Evolutionary conservation across 2,329 filamentous ascomycete species (phyloP).

Genomic region (Fusarium sp.): DNA sequence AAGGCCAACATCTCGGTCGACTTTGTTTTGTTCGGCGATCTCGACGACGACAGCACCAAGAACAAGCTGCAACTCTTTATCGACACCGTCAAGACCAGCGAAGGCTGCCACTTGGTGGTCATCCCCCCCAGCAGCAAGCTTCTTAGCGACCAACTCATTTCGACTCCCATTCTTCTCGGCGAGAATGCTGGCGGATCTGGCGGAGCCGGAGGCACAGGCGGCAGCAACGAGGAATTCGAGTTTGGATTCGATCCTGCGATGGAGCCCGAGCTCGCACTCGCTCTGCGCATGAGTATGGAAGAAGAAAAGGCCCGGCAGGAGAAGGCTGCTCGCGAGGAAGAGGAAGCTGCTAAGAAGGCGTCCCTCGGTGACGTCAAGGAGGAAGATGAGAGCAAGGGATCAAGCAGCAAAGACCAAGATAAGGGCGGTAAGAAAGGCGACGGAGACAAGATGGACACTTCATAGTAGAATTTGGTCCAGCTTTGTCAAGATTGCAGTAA

Average conservation of each 20-base stretch:
- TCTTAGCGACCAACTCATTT: slow-evolving; percentile 90
- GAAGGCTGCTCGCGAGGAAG: slow-evolving; percentile 82
- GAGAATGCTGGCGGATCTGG: slow-evolving; percentile 74
- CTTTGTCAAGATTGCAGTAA: slow-evolving; percentile 51
- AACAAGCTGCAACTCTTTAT: slow-evolving; percentile 97
- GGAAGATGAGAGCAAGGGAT: slow-evolving; percentile 71
- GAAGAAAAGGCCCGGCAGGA: slow-evolving; percentile 96
- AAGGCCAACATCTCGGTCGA: slow-evolving; percentile 96
- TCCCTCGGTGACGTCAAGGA: slow-evolving; percentile 86
- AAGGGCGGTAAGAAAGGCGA: slow-evolving; percentile 78
- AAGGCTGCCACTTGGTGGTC: slow-evolving; percentile 91
- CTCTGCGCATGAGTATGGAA: slow-evolving; percentile 96
- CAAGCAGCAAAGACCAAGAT: slow-evolving; percentile 77
- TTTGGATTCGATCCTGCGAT: slow-evolving; percentile 92
- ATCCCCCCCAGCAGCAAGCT: slow-evolving; percentile 92
- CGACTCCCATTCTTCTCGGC: slow-evolving; percentile 89
- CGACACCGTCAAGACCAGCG: slow-evolving; percentile 89
- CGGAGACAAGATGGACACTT: slow-evolving; percentile 87
- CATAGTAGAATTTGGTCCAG: slow-evolving; percentile 58
- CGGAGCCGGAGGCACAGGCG: slow-evolving; percentile 69
- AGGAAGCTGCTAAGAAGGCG: slow-evolving; percentile 78
- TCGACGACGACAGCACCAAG: slow-evolving; percentile 87
- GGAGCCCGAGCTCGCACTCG: slow-evolving; percentile 94
- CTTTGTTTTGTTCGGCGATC: slow-evolving; percentile 93
- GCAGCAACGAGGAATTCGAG: slow-evolving; percentile 73